phyloP scores from a whole-genome alignment of 805 yeast species.

The Myxozyma geophila region DNA sequence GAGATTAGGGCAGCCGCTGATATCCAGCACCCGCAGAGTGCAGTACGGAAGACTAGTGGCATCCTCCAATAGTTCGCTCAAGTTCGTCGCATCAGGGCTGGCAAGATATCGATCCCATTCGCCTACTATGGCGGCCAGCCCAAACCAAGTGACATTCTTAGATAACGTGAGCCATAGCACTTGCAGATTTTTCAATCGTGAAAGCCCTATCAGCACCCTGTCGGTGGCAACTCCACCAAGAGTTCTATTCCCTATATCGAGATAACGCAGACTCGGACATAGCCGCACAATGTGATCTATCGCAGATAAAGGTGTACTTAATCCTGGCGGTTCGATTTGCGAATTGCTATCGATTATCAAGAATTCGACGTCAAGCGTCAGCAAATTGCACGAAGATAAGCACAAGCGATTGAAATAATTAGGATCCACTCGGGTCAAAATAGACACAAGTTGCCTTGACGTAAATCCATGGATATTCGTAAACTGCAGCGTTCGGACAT shows the following conservation, averaged over 20 bases:
- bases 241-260: conserved; percentile 8
- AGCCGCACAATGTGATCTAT: neutral
- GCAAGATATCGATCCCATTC: conserved; percentile 12
- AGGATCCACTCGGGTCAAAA: conserved; percentile 3
- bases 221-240: conserved; percentile 16
- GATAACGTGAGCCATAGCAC: conserved; percentile 15
- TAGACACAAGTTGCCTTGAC: conserved; percentile 6
- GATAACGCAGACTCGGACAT: conserved; percentile 4
- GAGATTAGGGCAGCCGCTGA: conserved; percentile 6
- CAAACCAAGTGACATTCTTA: conserved; percentile 14
- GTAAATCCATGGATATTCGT: conserved; percentile 6
- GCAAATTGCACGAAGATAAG: conserved; percentile 1
- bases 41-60: conserved; percentile 1
- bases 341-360: neutral
- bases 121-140: conserved; percentile 16
- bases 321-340: neutral
- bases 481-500: conserved; percentile 11
- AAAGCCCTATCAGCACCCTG: conserved; percentile 8
- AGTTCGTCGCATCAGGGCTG: neutral
- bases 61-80: conserved; percentile 14
- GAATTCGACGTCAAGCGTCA: conserved; percentile 3
- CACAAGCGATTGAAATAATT: neutral
- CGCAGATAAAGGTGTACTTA: neutral
- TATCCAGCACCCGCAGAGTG: conserved; percentile 7
- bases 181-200: conserved; percentile 5